A percentile compares a stretch with the other conserved stretches of the same genome.
Conservation (phyloP, 306 rosid genomes). For the Herpetospermum pedunculosum region DNA sequence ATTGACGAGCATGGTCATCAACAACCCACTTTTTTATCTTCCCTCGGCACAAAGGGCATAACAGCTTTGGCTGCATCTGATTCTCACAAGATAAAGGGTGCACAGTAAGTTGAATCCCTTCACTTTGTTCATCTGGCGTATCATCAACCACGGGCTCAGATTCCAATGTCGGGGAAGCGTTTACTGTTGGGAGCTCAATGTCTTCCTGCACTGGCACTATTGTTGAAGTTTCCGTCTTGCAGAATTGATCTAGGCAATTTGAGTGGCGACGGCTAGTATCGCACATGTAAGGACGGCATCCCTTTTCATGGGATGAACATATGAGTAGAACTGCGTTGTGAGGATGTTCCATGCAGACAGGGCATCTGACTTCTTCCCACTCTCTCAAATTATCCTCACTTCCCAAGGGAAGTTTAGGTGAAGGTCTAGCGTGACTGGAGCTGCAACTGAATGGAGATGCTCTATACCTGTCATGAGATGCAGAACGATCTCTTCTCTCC, state of each 20-base stretch:
- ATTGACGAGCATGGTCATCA: conserved; percentile 69
- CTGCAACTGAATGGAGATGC: conserved; percentile 75
- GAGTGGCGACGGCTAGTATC: conserved; percentile 98
- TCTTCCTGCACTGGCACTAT: conserved; percentile 31
- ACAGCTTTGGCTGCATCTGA: conserved; percentile 38
- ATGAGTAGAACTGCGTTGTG: conserved; percentile 92
- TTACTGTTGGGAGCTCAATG: conserved; percentile 17
- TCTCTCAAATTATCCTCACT: conserved; percentile 50
- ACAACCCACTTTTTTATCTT: conserved; percentile 73
- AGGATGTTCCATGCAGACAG: conserved; percentile 98
- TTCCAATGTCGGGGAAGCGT: conserved; percentile 5
- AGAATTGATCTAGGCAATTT: conserved; percentile 88
- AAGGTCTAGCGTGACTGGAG: conserved; percentile 40
- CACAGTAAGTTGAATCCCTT: conserved; percentile 33
- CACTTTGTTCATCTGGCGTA: conserved; percentile 34
- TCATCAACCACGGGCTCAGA: conserved; percentile 31
- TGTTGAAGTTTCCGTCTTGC: conserved; percentile 57
- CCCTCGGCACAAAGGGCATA: conserved; percentile 95
- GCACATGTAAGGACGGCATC: conserved; percentile 98
- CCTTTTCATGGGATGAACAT: conserved; percentile 82
- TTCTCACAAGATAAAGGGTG: conserved; percentile 53
- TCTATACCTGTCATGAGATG: conserved; percentile 57
- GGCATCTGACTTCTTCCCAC: conserved; percentile 98
- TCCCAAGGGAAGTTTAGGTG: conserved; percentile 36
- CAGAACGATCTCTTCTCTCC: conserved; percentile 83